Conservation (phyloP, 225 moss, liverwort and hornwort species). For the Lunularia cruciata region DNA sequence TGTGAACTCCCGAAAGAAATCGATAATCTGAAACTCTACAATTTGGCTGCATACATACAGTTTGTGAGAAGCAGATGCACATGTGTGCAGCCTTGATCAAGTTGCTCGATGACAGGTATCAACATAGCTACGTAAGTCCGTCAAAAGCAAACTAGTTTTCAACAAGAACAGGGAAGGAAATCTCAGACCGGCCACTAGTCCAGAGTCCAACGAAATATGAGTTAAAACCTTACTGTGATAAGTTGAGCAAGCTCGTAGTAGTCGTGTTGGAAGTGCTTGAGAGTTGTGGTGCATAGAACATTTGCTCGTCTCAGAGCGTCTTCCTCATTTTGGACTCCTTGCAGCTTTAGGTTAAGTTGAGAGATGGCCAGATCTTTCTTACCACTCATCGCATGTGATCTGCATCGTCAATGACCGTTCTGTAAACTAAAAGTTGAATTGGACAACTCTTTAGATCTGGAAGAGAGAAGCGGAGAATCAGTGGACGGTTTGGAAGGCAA, state of each 20-base stretch:
- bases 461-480: too few species aligned
- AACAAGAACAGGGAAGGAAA: neutral
- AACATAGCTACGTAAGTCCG: too few species aligned
- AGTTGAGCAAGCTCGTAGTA: conserved; percentile 64
- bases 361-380: conserved; percentile 53
- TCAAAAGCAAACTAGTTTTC: neutral
- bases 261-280: conserved; percentile 74
- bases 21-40: too few species aligned
- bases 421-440: too few species aligned
- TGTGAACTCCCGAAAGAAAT: too few species aligned
- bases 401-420: conserved; percentile 32
- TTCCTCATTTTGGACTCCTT: conserved; percentile 59
- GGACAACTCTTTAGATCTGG: too few species aligned
- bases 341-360: conserved; percentile 56
- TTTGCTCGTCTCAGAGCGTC: conserved; percentile 43
- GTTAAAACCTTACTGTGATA: conserved; percentile 47
- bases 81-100: too few species aligned
- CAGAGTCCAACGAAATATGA: neutral
- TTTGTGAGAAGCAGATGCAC: too few species aligned
- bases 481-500: too few species aligned
- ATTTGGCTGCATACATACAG: too few species aligned
- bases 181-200: neutral
- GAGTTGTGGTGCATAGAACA: conserved; percentile 29
- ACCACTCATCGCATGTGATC: conserved; percentile 51
- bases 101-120: too few species aligned